Evolutionary conservation across 1,284 basidiomycete species (phyloP), one percentile per base, ranked within the genome.

Genomic region (Leccinum griseonigrum): DNA sequence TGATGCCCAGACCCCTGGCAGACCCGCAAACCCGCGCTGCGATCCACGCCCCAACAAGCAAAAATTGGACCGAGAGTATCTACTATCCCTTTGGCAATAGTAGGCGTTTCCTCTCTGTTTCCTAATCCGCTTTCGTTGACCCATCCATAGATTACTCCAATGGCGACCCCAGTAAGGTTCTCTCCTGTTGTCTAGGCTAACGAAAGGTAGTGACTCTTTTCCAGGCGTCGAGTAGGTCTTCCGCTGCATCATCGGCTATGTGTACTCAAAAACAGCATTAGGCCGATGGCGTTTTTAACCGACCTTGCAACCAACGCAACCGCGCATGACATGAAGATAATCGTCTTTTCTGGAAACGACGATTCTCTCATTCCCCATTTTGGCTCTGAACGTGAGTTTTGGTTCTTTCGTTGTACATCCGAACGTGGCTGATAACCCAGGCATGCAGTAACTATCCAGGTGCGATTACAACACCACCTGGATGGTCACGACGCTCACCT

Each of bases 261-360:
- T 34, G 10, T 64, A 26, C 64, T 71, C 13, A 72, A 10, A 40
- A 26, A 54, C 22, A 22, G 55, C 29, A 63, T 22, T 58, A 87
- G 86, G 64, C 83, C 88, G 1, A 86, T 86, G 78, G 80, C 76
- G 14, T 90, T 88, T 72, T 75, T 90, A 32, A 78, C 80, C 0
- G 86, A 87, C 22, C 78, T 90, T 16, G 87, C 88, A 1, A 80
- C 84, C 5, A 88, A 88, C 63, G 83, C 85, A 14, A 79, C 83
- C 0, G 74, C 75, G 1, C 77, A 80, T 11, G 72, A 76, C 50
- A 74, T 90, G 26, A 74, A 77, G 0, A 73, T 90, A 16, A 74
- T 90, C 5, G 71, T 91, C 13, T 90, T 79, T 68, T 86, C 86
- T 13, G 88, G 85, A 11, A 89, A 90, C 65, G 84, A 88, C 64